Evolutionary conservation across 2,329 filamentous ascomycete genomes (phyloP).

Genomic region (Aureobasidium sp.): DNA sequence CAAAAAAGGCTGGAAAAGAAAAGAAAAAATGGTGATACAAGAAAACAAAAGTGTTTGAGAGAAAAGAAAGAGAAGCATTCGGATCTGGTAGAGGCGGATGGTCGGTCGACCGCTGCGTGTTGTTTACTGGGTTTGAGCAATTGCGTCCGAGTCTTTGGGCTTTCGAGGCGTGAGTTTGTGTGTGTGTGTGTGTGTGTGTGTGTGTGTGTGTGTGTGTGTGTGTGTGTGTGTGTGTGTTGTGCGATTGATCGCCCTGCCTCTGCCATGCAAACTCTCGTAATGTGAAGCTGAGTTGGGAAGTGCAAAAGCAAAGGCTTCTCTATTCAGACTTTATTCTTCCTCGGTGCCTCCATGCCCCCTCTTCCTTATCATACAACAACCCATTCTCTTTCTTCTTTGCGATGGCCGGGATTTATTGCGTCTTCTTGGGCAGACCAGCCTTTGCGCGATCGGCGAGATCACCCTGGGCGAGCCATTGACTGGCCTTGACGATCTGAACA

Average conservation of each 20-base stretch:
- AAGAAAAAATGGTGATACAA: not conserved
- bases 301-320: not conserved
- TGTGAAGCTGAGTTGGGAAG: not conserved
- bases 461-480: slow-evolving; percentile 86
- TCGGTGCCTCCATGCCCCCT: not conserved
- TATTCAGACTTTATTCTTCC: too few species aligned
- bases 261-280: not conserved
- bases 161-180: too few species aligned
- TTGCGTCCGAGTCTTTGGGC: not conserved
- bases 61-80: not conserved
- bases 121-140: too few species aligned
- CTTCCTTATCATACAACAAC: not conserved
- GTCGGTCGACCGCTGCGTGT: too few species aligned
- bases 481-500: slow-evolving; percentile 87
- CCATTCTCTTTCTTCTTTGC: not conserved
- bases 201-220: too few species aligned
- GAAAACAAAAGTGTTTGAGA: not conserved
- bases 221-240: too few species aligned
- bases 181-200: too few species aligned
- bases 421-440: slow-evolving; percentile 21
- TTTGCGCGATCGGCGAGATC: slow-evolving; percentile 57
- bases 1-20: not conserved
- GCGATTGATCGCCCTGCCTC: not conserved
- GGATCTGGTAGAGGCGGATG: too few species aligned
- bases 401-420: not conserved